Evolutionary conservation across 306 rosid genomes (phyloP).

Genomic region (Hippophae rhamnoides): DNA sequence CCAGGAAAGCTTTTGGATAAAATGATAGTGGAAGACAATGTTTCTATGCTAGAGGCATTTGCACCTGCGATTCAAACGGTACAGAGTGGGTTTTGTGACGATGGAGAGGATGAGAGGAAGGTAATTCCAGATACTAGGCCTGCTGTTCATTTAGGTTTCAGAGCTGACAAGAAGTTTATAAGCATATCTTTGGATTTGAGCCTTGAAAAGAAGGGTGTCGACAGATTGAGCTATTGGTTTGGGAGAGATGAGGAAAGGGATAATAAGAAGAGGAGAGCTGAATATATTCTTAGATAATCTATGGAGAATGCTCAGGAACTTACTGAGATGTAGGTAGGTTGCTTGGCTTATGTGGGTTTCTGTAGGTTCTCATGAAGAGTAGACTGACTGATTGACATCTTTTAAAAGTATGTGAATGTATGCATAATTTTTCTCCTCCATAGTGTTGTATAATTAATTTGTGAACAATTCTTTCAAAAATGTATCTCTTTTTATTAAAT

Average conservation of each 20-base stretch:
- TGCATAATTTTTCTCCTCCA: too few species aligned
- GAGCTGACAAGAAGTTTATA: conserved; percentile 63
- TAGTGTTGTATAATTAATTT: too few species aligned
- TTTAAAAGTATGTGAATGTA: too few species aligned
- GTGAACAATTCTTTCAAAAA: too few species aligned
- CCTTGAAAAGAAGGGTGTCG: conserved; percentile 52
- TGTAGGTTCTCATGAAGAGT: too few species aligned
- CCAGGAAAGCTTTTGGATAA: conserved; percentile 27
- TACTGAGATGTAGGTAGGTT: too few species aligned
- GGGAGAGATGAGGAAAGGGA: conserved; percentile 75
- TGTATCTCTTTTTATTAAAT: too few species aligned
- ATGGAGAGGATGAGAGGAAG: conserved; percentile 42
- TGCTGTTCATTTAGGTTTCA: conserved; percentile 62
- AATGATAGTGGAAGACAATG: conserved; percentile 24
- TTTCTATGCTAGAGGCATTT: conserved; percentile 72
- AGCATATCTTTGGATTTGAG: conserved; percentile 60
- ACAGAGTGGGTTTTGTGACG: conserved; percentile 40
- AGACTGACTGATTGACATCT: too few species aligned
- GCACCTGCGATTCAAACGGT: conserved; percentile 77
- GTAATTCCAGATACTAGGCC: conserved; percentile 49
- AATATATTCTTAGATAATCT: conserved; percentile 73
- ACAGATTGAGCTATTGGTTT: conserved; percentile 27
- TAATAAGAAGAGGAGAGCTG: conserved; percentile 86
- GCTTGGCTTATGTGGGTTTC: conserved; percentile 1
- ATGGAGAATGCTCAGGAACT: conserved; percentile 81